Conservation (phyloP, 2,329 filamentous ascomycete genomes). For the Ophiocordyceps camponoti-saundersi region DNA sequence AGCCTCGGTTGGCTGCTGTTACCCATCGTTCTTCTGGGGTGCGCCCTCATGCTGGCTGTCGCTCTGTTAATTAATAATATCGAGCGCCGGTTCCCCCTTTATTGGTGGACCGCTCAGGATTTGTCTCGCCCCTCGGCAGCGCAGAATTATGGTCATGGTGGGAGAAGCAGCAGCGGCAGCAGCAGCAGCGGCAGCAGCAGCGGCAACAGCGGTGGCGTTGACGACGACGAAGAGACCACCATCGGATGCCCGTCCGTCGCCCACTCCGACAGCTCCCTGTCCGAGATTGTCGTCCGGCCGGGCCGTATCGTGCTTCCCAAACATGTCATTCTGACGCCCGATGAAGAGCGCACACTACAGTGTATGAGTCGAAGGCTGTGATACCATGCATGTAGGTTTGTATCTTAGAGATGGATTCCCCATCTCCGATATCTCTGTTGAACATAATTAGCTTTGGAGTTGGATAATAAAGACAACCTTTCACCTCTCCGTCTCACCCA, state of each 20-base stretch:
- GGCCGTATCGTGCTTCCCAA: background rate
- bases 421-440: too few relatives aligned
- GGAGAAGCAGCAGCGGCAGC: background rate
- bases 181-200: background rate
- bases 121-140: conserved; percentile 2
- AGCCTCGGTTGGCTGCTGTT: conserved; percentile 52
- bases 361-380: background rate
- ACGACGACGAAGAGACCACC: conserved; percentile 2
- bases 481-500: too few relatives aligned
- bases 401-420: too few relatives aligned
- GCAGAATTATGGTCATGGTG: background rate
- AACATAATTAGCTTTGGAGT: too few relatives aligned
- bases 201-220: background rate
- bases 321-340: background rate
- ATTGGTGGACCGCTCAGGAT: conserved; percentile 47
- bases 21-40: conserved; percentile 43
- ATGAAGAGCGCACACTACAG: background rate
- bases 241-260: background rate
- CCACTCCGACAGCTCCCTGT: background rate
- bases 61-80: conserved; percentile 55
- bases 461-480: too few relatives aligned
- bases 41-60: conserved; percentile 40
- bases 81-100: conserved; percentile 46
- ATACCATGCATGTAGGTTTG: background rate
- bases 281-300: background rate